Percentiles rank a stretch among this genome's conserved stretches.
These are phyloP conservation scores for Carpinus viminea DNA, from an alignment of 306 rosid species.

Conservation along the genomic window DNA sequence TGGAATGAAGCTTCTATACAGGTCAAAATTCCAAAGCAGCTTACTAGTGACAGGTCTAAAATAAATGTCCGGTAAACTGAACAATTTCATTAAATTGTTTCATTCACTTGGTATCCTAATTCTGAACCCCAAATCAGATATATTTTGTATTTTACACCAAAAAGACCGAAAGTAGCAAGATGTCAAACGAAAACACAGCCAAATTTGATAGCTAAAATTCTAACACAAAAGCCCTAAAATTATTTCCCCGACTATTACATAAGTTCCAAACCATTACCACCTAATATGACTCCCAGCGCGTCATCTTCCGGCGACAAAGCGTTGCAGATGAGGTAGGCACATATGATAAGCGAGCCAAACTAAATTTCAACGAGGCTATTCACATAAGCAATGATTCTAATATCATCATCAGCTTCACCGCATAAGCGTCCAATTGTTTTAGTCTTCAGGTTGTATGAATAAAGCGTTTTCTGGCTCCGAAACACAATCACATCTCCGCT, in stretches of 20 bases:
- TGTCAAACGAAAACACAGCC: background rate
- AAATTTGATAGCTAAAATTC: background rate
- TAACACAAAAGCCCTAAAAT: background rate
- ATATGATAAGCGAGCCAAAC: background rate
- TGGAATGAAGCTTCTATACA: background rate
- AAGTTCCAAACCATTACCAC: background rate
- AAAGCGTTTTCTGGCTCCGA: background rate
- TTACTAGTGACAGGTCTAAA: background rate
- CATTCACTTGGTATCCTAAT: background rate
- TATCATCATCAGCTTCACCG: constrained; percentile 1
- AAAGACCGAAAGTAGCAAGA: background rate
- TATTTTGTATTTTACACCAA: background rate
- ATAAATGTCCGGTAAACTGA: background rate
- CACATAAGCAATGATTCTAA: constrained; percentile 23
- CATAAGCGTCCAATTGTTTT: constrained; percentile 2
- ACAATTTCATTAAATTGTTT: background rate
- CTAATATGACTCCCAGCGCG: background rate
- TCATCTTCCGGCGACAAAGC: background rate
- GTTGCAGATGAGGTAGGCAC: background rate
- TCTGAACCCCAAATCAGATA: background rate
- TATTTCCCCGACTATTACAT: background rate
- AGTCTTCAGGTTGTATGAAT: constrained; percentile 20
- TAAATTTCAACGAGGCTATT: constrained; percentile 45
- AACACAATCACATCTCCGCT: constrained; percentile 25
- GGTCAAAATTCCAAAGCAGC: background rate